phyloP scores from a whole-genome alignment of 106 monocot species.

The Dendrobium chrysotoxum region DNA sequence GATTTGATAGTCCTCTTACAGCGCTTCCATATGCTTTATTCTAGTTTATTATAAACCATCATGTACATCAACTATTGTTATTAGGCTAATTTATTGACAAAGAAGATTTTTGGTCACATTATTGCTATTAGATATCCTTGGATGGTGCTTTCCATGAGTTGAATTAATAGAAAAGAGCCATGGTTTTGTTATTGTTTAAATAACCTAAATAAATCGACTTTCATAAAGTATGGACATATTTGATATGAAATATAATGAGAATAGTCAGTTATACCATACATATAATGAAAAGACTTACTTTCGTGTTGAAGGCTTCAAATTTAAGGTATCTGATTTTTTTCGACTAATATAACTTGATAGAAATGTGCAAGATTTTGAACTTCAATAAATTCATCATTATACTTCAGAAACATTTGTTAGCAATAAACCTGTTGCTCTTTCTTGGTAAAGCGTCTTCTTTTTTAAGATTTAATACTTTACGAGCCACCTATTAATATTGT shows the following conservation, averaged over 20 bases:
- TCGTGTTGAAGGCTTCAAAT: neutral
- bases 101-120: neutral
- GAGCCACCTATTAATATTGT: neutral
- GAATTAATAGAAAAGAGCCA: neutral
- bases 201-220: neutral
- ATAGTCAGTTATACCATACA: neutral
- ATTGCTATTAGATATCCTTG: neutral
- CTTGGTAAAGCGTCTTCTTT: neutral
- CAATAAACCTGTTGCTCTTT: neutral
- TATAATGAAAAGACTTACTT: neutral
- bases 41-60: neutral
- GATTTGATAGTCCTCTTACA: neutral
- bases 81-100: neutral
- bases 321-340: neutral
- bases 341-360: slow-evolving; percentile 1
- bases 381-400: neutral
- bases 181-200: neutral
- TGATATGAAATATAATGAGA: neutral
- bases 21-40: neutral
- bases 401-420: neutral
- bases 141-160: neutral
- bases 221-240: neutral
- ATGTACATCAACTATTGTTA: neutral
- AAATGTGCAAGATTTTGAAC: neutral
- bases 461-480: neutral